A percentile compares a stretch with the other conserved stretches of the same genome.
Conservation (phyloP, 2,329 filamentous ascomycete species). For the Sarocladium oryzae region DNA sequence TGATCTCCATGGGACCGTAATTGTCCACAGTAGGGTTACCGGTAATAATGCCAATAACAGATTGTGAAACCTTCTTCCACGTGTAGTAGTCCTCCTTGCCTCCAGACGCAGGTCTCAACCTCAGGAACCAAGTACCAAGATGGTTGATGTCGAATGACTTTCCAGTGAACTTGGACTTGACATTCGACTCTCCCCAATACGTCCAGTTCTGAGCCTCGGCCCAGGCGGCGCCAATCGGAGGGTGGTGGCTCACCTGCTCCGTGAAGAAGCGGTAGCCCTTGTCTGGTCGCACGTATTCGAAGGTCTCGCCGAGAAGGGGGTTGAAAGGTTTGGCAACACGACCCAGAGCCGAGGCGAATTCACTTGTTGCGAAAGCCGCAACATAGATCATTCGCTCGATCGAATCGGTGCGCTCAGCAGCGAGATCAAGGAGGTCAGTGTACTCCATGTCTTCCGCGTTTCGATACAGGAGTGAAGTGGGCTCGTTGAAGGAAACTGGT, state of each 20-base stretch:
- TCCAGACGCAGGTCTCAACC: conserved; percentile 66
- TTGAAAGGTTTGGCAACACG: conserved; percentile 98
- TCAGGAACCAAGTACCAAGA: conserved; percentile 94
- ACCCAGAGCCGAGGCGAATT: conserved; percentile 94
- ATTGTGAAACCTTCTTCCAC: conserved; percentile 98
- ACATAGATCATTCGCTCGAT: conserved; percentile 92
- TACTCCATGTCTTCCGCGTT: conserved; percentile 99
- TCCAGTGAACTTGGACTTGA: conserved; percentile 95
- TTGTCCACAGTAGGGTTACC: conserved; percentile 97
- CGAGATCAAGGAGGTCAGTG: conserved; percentile 81
- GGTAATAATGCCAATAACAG: conserved; percentile 97
- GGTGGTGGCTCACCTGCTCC: conserved; percentile 97
- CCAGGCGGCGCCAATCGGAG: conserved; percentile 86
- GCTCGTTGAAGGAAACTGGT: conserved; percentile 97
- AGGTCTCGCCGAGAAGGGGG: conserved; percentile 90
- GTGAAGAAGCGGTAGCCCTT: conserved; percentile 98
- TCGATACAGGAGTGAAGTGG: conserved; percentile 88
- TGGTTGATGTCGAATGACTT: conserved; percentile 97
- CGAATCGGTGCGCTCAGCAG: conserved; percentile 77
- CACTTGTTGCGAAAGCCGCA: conserved; percentile 89
- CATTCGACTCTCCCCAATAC: conserved; percentile 92
- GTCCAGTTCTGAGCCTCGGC: conserved; percentile 93
- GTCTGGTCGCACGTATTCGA: conserved; percentile 91
- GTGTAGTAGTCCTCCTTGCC: conserved; percentile 85
- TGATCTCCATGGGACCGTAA: conserved; percentile 94